Evolutionary conservation across 2,329 filamentous ascomycete species (phyloP).

Genomic region (Triangularia setosa): DNA sequence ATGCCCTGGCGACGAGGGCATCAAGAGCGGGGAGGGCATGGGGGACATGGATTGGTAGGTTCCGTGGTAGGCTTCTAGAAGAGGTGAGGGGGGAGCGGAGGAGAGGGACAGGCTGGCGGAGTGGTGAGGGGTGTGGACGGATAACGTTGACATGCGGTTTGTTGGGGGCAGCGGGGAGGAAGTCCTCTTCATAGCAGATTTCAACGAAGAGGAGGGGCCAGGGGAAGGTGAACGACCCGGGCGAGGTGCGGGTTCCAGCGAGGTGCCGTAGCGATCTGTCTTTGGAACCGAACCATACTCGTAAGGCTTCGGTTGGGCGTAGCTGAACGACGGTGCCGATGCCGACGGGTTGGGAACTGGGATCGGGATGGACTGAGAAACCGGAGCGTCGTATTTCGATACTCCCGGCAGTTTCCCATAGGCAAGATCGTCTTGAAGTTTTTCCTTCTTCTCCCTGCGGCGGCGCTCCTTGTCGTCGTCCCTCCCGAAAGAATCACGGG

Average conservation of each 20-base stretch:
- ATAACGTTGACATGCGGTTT: constrained; percentile 49
- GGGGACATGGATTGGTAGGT: constrained; percentile 93
- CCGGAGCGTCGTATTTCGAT: constrained; percentile 20
- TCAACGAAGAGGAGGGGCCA: constrained; percentile 27
- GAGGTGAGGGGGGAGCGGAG: constrained; percentile 69
- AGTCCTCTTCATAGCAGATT: constrained; percentile 37
- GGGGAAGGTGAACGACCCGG: constrained; percentile 26
- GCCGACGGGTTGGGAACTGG: constrained; percentile 21
- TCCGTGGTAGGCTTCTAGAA: constrained; percentile 87
- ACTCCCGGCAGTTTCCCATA: constrained; percentile 40
- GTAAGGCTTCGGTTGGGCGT: constrained; percentile 35
- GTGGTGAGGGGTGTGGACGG: constrained; percentile 46
- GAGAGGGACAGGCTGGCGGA: constrained; percentile 47
- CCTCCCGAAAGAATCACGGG: constrained; percentile 27
- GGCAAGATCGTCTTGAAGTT: constrained; percentile 43
- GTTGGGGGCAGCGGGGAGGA: constrained; percentile 47
- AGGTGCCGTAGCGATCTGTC: constrained; percentile 15
- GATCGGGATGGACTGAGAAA: constrained; percentile 15
- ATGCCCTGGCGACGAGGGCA: constrained; percentile 41
- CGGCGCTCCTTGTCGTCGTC: constrained; percentile 29
- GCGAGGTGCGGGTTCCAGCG: constrained; percentile 16
- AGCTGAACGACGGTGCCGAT: constrained; percentile 22
- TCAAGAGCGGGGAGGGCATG: constrained; percentile 78
- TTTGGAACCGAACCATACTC: constrained; percentile 37
- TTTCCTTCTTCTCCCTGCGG: constrained; percentile 28